These are phyloP conservation scores for Drosera capensis DNA, from an alignment of 148 eudicot species.

Conservation along the genomic window DNA sequence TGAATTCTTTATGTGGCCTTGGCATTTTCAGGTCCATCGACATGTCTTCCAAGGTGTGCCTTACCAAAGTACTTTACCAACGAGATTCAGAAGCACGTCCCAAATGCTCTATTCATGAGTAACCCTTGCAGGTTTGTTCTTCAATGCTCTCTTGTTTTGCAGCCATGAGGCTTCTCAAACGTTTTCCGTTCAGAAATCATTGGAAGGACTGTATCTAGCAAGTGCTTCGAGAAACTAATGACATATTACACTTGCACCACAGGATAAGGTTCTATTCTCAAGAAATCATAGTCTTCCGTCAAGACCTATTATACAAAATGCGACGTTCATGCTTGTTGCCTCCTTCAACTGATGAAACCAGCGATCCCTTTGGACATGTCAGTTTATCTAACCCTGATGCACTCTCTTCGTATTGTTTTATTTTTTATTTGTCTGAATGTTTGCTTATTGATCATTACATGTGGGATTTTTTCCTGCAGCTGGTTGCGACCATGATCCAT, in stretches of 20 bases:
- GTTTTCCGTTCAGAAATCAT: not conserved
- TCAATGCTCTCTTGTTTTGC: not conserved
- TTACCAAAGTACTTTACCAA: slow-evolving; percentile 72
- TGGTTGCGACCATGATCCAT: slow-evolving; percentile 92
- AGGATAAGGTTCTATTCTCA: slow-evolving; percentile 85
- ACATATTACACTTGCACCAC: slow-evolving; percentile 4
- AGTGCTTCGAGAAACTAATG: not conserved
- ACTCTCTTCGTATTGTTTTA: not conserved
- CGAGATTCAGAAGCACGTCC: slow-evolving; percentile 59
- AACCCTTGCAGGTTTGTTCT: slow-evolving; percentile 79
- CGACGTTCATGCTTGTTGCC: slow-evolving; percentile 78
- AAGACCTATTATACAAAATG: slow-evolving; percentile 86
- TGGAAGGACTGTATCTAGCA: too few relatives aligned
- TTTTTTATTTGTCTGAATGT: not conserved
- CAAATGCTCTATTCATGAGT: slow-evolving; percentile 64
- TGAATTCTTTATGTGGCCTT: slow-evolving; percentile 1
- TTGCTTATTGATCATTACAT: not conserved
- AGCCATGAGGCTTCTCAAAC: not conserved
- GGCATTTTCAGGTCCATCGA: slow-evolving; percentile 58
- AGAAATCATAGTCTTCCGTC: slow-evolving; percentile 82
- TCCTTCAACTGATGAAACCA: slow-evolving; percentile 74
- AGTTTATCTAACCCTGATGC: slow-evolving; percentile 6
- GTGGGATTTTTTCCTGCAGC: slow-evolving; percentile 35
- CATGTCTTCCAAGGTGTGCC: slow-evolving; percentile 76
- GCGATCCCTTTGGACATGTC: slow-evolving; percentile 88